Evolutionary conservation across 148 eudicot species (phyloP).

Genomic region (Amaranthus palmeri): DNA sequence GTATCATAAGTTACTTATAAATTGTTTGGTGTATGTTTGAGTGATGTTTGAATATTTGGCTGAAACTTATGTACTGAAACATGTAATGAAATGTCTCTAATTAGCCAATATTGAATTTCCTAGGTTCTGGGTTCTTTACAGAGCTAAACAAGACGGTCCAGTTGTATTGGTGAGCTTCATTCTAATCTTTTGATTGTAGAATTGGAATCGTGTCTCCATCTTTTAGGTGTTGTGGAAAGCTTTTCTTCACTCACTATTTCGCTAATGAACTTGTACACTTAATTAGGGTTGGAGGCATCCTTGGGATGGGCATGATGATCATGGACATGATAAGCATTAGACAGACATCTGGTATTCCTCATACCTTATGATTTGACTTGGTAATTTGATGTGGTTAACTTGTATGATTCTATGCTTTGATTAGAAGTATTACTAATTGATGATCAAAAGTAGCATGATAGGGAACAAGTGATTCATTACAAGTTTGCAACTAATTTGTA

Average conservation of each 20-base stretch:
- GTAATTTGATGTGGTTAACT: not conserved
- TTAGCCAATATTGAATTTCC: slow-evolving; percentile 15
- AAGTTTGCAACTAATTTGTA: not conserved
- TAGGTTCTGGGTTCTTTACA: slow-evolving; percentile 96
- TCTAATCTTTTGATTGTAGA: not conserved
- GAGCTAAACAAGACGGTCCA: slow-evolving; percentile 97
- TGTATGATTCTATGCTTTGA: not conserved
- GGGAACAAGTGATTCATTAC: not conserved
- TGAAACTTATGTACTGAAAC: not conserved
- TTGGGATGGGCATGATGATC: slow-evolving; percentile 93
- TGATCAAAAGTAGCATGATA: not conserved
- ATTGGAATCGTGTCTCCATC: not conserved
- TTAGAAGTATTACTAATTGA: not conserved
- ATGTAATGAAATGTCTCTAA: not conserved
- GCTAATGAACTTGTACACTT: slow-evolving; percentile 14
- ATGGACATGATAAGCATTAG: slow-evolving; percentile 48
- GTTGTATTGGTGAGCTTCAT: slow-evolving; percentile 78
- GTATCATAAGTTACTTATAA: too few species aligned
- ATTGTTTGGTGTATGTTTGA: too few species aligned
- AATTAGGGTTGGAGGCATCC: slow-evolving; percentile 95
- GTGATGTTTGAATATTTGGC: too few species aligned
- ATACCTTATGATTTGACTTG: not conserved
- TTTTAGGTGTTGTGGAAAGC: not conserved
- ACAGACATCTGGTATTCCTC: slow-evolving; percentile 20
- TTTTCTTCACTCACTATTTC: not conserved